Evolutionary conservation across 306 rosid genomes (phyloP).

Genomic region (Sicyos edulis): DNA sequence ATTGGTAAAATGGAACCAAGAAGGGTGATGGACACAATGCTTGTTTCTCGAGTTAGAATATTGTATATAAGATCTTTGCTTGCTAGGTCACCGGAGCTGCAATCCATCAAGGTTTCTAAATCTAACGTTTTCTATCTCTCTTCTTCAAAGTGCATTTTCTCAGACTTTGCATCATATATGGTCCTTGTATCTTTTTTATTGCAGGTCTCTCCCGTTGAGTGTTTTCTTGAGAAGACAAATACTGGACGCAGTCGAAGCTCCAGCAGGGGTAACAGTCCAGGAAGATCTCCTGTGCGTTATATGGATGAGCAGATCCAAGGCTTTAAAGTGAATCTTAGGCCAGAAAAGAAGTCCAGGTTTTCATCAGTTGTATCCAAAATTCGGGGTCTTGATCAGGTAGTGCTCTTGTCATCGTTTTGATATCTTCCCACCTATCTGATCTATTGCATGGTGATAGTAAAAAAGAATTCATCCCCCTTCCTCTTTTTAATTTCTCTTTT

Average conservation of each 20-base stretch:
- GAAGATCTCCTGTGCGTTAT: conserved; percentile 77
- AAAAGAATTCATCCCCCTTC: background rate
- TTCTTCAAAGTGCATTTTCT: conserved; percentile 8
- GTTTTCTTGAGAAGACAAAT: conserved; percentile 78
- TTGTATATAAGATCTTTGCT: conserved; percentile 87
- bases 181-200: conserved; percentile 28
- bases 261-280: conserved; percentile 87
- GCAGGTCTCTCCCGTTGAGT: conserved; percentile 78
- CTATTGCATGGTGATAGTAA: background rate
- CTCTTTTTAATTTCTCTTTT: too few relatives aligned
- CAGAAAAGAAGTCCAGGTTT: conserved; percentile 87
- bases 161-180: background rate
- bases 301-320: conserved; percentile 77
- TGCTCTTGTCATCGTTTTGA: conserved; percentile 14
- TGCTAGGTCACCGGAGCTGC: conserved; percentile 94
- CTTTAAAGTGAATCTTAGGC: conserved; percentile 80
- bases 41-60: conserved; percentile 94
- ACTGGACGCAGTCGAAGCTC: conserved; percentile 84
- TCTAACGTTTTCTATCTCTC: conserved; percentile 12
- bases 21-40: conserved; percentile 98
- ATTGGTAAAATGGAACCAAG: conserved; percentile 91
- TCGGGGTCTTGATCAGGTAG: conserved; percentile 95
- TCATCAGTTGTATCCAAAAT: conserved; percentile 93
- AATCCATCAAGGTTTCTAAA: conserved; percentile 79
- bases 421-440: conserved; percentile 9